A percentile compares a stretch with the other conserved stretches of the same genome.
Evolutionary conservation across 805 yeast genomes (phyloP).

Genomic region (Pichia deserticola): DNA sequence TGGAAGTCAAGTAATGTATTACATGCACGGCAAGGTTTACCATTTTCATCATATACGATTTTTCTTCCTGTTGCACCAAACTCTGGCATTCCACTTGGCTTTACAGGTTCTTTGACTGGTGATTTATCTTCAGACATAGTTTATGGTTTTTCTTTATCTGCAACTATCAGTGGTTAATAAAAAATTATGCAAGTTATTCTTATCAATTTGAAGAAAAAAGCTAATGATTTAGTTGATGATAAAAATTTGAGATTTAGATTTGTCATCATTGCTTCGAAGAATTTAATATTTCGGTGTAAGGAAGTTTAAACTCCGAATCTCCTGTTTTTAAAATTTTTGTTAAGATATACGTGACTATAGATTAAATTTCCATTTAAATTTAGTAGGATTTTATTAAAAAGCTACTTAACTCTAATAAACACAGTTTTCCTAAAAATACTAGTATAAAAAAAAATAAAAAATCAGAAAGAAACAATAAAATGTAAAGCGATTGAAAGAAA

Average conservation of each 20-base stretch:
- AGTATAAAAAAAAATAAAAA: neutral
- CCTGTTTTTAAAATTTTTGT: no score
- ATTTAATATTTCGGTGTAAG: no score
- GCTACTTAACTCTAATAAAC: no score
- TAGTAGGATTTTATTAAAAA: no score
- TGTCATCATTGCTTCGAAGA: no score
- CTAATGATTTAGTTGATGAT: neutral
- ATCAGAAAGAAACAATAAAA: neutral
- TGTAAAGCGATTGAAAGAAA: neutral
- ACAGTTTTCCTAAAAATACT: neutral
- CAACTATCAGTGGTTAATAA: no score
- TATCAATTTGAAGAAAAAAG: no score
- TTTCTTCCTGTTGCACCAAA: constrained; percentile 57
- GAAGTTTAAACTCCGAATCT: neutral
- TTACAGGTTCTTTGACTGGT: neutral
- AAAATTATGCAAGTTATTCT: no score
- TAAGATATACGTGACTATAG: no score
- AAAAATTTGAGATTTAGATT: neutral
- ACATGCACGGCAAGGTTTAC: constrained; percentile 93
- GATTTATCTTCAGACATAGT: constrained; percentile 2
- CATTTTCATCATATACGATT: constrained; percentile 77
- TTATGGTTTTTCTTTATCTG: no score
- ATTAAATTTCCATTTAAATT: no score
- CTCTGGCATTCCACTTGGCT: constrained; percentile 30
- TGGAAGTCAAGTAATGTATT: constrained; percentile 76